Evolutionary conservation across 176 grass and related monocot species (phyloP).

Genomic region (Phoenix dactylifera): DNA sequence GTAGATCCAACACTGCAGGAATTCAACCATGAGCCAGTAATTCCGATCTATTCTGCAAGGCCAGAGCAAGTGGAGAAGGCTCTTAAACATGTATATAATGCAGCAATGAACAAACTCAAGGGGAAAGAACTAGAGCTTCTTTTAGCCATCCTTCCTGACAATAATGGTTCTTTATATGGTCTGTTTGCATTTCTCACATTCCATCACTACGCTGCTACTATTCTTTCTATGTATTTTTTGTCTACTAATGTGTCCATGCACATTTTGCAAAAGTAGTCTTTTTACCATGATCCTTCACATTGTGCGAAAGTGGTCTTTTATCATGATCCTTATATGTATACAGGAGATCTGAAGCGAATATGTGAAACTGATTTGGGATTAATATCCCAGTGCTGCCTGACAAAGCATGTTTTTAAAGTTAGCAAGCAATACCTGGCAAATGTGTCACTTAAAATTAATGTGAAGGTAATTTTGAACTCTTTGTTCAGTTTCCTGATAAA

Average conservation of each 20-base stretch:
- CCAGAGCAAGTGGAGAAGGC: slow-evolving; percentile 92
- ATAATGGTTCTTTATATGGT: slow-evolving; percentile 97
- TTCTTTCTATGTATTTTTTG: too few species aligned
- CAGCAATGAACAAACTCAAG: slow-evolving; percentile 75
- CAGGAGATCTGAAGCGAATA: slow-evolving; percentile 98
- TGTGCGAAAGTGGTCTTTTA: too few species aligned
- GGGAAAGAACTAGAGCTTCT: slow-evolving; percentile 99
- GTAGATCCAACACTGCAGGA: slow-evolving; percentile 39
- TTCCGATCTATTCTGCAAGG: slow-evolving; percentile 87
- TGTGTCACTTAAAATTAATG: slow-evolving; percentile 99
- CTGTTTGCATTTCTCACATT: background rate
- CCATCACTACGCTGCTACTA: background rate
- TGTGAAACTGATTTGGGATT: slow-evolving; percentile 98
- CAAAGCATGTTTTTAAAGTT: slow-evolving; percentile 98
- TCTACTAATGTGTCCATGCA: too few species aligned
- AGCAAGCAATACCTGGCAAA: slow-evolving; percentile 99
- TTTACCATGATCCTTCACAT: too few species aligned
- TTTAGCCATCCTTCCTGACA: slow-evolving; percentile 90
- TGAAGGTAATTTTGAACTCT: slow-evolving; percentile 54
- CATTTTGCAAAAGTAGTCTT: too few species aligned
- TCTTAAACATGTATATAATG: slow-evolving; percentile 82
- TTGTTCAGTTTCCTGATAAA: too few species aligned
- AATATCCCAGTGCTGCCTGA: slow-evolving; percentile 97
- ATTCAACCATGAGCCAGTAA: slow-evolving; percentile 87
- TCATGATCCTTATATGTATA: slow-evolving; percentile 1